phyloP scores from a whole-genome alignment of 257 asterid genomes.

The Solanum ahanhuiri region DNA sequence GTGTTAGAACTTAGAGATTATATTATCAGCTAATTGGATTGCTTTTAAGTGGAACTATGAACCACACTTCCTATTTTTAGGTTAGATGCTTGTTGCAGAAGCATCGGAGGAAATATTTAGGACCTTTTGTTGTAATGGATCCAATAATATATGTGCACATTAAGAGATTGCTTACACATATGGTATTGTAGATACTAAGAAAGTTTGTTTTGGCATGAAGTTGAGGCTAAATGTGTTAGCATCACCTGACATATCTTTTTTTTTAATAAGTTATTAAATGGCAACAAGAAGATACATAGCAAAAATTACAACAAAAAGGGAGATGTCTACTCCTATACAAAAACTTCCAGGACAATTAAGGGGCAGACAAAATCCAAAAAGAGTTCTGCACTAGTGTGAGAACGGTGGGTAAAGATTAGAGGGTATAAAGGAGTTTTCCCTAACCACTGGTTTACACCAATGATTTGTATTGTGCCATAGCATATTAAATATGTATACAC shows the following conservation, averaged over 20 bases:
- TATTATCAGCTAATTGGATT: neutral
- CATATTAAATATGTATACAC: neutral
- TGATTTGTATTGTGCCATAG: neutral
- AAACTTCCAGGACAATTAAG: neutral
- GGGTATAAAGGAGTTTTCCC: neutral
- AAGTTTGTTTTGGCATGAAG: neutral
- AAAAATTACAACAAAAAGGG: neutral
- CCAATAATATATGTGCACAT: neutral
- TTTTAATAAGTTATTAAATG: neutral
- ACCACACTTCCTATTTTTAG: neutral
- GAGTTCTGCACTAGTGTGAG: neutral
- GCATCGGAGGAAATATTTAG: neutral
- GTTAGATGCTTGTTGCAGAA: neutral
- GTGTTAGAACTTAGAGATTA: neutral
- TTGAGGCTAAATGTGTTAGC: neutral
- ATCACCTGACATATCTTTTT: neutral
- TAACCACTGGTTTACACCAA: neutral
- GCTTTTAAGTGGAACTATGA: neutral
- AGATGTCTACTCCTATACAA: neutral
- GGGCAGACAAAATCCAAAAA: neutral
- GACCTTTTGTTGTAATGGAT: neutral
- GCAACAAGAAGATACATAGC: neutral
- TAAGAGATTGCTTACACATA: neutral
- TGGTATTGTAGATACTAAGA: neutral
- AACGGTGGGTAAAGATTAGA: neutral